Evolutionary conservation across 257 asterid species (phyloP).

Genomic region (Rehmannia glutinosa): DNA sequence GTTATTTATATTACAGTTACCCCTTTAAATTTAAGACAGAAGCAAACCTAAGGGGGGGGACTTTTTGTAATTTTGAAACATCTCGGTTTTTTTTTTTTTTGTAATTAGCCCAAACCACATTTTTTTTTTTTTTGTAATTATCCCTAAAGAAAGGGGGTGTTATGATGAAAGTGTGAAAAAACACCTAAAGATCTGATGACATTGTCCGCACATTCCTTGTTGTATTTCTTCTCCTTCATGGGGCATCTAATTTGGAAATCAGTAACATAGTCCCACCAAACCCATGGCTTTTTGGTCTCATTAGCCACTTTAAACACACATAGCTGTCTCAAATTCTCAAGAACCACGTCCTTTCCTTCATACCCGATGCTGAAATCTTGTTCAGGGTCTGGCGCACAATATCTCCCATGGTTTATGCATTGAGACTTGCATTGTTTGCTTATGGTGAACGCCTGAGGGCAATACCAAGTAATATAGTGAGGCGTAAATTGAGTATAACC

Average conservation of each 20-base stretch:
- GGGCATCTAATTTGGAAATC: slow-evolving; percentile 56
- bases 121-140: no score
- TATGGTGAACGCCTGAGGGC: slow-evolving; percentile 42
- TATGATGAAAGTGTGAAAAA: no score
- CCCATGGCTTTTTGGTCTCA: slow-evolving; percentile 44
- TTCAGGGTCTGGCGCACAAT: slow-evolving; percentile 56
- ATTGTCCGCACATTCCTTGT: slow-evolving; percentile 41
- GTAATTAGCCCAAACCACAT: no score
- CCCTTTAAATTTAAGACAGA: no score
- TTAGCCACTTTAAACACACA: slow-evolving; percentile 48
- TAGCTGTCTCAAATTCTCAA: slow-evolving; percentile 46
- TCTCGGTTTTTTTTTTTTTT: no score
- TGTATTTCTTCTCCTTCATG: slow-evolving; percentile 46
- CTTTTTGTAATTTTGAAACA: no score
- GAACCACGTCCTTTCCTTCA: slow-evolving; percentile 52
- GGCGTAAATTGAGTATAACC: slow-evolving; percentile 54
- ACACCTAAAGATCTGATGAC: slow-evolving; percentile 45
- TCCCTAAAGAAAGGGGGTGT: not conserved
- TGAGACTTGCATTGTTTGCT: slow-evolving; percentile 57
- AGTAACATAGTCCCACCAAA: slow-evolving; percentile 54
- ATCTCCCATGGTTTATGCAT: slow-evolving; percentile 47
- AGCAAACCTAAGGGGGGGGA: no score
- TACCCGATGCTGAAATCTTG: slow-evolving; percentile 51
- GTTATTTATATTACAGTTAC: no score
- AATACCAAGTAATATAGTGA: slow-evolving; percentile 50